Evolutionary conservation across 768 basidiomycete species (phyloP), one percentile per base, ranked within the genome.

Genomic region (Mrakia hoshinonis): DNA sequence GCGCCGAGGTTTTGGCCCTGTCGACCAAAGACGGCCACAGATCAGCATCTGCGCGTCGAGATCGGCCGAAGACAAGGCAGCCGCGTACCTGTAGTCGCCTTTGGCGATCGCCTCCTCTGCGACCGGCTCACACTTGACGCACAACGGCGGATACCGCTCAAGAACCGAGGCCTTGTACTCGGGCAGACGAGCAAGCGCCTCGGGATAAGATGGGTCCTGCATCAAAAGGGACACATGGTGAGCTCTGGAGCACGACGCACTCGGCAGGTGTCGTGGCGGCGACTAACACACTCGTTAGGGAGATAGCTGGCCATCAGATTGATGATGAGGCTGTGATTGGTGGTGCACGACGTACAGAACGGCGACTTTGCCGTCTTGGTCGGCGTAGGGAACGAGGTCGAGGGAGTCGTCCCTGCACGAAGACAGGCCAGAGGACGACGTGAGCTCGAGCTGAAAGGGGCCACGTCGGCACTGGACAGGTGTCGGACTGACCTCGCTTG

Each of bases 221-320:
- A 61, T n/a, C 26, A 64, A 43, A 38, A 48, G 34, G 73, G 9
- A 69, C 22, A 69, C 73, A 55, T 69, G 71, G 51, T 52, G 13
- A 38, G 39, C 43, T 13, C 36, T 12, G 20, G 58, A 51, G 46
- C n/a, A n/a, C n/a, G n/a, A n/a, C n/a, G n/a, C n/a, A n/a, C n/a
- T n/a, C n/a, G n/a, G n/a, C n/a, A n/a, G n/a, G n/a, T n/a, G n/a
- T n/a, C n/a, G n/a, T n/a, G n/a, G n/a, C n/a, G n/a, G n/a, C n/a
- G 51, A 82, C 87, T 75, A 77, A 92, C 92, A 72, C 85, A 84
- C n/a, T 86, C 84, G 31, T 85, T 81, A 12, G 92, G 92, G 0
- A 95, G 84, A 79, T 94, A 97, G 76, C 89, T 92, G 20, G 92
- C 89, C 39, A 97, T 81, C 68, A 97, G 85, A 79, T 92, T 91